Percentiles rank a stretch among this genome's conserved stretches.
These are phyloP conservation scores for Terana coerulea DNA, from an alignment of 768 basidiomycete genomes.

Conservation along the genomic window DNA sequence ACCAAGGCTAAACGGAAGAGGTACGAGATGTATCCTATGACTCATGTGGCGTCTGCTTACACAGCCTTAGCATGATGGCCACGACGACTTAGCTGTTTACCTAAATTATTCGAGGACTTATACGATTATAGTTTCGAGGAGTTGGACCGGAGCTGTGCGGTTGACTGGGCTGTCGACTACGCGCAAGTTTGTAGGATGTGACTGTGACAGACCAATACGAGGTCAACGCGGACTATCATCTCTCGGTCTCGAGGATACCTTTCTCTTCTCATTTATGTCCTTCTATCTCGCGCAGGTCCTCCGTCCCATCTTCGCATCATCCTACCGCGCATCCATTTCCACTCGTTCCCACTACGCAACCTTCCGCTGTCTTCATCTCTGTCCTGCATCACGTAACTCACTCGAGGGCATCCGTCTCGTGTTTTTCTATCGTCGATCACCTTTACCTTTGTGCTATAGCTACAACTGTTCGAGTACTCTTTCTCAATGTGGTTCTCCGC, in stretches of 20 bases:
- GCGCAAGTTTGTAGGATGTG: conserved; percentile 1
- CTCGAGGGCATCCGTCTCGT: conserved; percentile 19
- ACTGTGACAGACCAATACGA: background rate
- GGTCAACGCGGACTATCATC: background rate
- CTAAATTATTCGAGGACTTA: conserved; percentile 8
- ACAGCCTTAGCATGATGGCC: conserved; percentile 25
- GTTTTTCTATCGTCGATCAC: conserved; percentile 12
- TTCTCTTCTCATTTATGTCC: conserved; percentile 1
- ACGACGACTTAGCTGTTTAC: conserved; percentile 20
- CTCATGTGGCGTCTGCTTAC: background rate
- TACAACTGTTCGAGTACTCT: conserved; percentile 29
- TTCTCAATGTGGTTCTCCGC: conserved; percentile 2
- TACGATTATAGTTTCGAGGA: conserved; percentile 18
- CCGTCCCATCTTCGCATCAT: background rate
- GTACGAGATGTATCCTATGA: conserved; percentile 34
- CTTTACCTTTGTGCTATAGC: conserved; percentile 38
- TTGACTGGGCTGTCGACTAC: conserved; percentile 8
- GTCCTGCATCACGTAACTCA: conserved; percentile 27
- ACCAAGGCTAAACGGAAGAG: conserved; percentile 98
- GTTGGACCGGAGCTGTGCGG: conserved; percentile 8
- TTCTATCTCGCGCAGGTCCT: background rate
- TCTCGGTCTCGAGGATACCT: conserved; percentile 6
- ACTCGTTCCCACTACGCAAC: conserved; percentile 19
- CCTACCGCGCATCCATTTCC: conserved; percentile 10
- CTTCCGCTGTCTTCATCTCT: conserved; percentile 22